Evolutionary conservation across 495 filamentous ascomycete species (phyloP).

Genomic region (Hyaloscypha hepaticicola): DNA sequence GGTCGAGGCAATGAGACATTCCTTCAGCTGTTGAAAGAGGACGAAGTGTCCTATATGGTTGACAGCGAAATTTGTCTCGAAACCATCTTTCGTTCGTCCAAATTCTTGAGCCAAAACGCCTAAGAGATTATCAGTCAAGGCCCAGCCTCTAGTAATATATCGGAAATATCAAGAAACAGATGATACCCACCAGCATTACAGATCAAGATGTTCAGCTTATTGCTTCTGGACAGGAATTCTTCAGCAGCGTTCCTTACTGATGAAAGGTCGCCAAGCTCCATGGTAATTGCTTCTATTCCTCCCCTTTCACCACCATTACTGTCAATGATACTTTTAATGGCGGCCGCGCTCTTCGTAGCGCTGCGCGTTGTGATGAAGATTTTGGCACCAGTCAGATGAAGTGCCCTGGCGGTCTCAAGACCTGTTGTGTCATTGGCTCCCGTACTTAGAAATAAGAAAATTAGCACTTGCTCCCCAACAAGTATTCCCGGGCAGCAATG

Average conservation of each 20-base stretch:
- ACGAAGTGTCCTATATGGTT: constrained; percentile 70
- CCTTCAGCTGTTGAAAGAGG: constrained; percentile 61
- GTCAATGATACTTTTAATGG: constrained; percentile 18
- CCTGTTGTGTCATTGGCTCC: constrained; percentile 52
- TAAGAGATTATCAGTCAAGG: neutral
- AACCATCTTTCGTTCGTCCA: constrained; percentile 48
- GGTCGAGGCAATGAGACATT: constrained; percentile 52
- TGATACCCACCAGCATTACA: constrained; percentile 57
- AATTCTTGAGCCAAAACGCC: constrained; percentile 52
- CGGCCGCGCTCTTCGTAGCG: constrained; percentile 36
- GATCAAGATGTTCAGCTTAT: constrained; percentile 49
- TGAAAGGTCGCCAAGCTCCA: constrained; percentile 35
- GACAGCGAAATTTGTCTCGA: constrained; percentile 65
- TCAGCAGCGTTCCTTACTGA: constrained; percentile 31
- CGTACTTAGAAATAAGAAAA: constrained; percentile 53
- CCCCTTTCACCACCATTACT: constrained; percentile 26
- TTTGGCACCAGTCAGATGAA: constrained; percentile 45
- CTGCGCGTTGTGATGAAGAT: constrained; percentile 44
- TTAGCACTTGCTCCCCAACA: constrained; percentile 46
- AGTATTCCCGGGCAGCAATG: too few species aligned
- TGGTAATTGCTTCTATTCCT: constrained; percentile 34
- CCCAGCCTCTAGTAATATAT: too few species aligned
- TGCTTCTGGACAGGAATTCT: constrained; percentile 22
- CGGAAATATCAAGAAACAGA: too few species aligned
- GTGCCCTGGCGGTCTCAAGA: constrained; percentile 46